Base-by-base conservation (phyloP, 352 stramenopile species). In the Globisporangium uncinulatum region DNA sequence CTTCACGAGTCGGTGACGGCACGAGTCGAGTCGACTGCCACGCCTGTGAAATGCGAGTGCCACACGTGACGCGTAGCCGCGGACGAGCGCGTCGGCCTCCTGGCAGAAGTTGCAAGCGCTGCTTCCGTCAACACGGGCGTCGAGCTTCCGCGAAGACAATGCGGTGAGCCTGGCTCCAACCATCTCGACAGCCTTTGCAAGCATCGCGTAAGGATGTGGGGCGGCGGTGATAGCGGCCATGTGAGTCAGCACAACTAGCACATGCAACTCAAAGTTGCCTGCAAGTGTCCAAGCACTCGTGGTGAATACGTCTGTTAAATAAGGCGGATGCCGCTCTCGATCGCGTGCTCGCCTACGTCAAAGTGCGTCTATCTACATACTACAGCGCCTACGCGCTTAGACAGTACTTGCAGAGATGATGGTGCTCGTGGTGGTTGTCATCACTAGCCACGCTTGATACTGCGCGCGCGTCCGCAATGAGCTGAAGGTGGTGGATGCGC, bases 401-500 rank as follows among this genome's bases (percentile, higher is more conserved):
- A 19, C 41, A 46, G 41, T 46, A 46, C 41, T 46, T 46, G 14
- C 41, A 46, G 41, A 19, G 20, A 19, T 46, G 41, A 15, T 46
- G 41, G 41, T 3, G 41, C 15, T 46, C 15, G 2, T 45, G 14
- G 39, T 19, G 17, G 39, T n/a, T 45, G 39, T 11, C 6, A 3
- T 46, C 39, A 17, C 13, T 44, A 6, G 3, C 29, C 13, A 49
- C 20, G 5, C 10, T 9, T 32, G 49, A 21, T 29, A 31, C 19
- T 8, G 41, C 19, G 19, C 2, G 1, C 24, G 24, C 61, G 24
- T 70, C 56, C 0, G 73, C 69, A 43, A 89, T 67, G 7, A 74
- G 61, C 67, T 79, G 69, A 3, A 94, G 64, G 49, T 87, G 78
- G 42, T 79, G 69, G 42, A 92, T 86, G 11, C 84, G 84, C 15